These are phyloP conservation scores for Fusarium nodosum DNA, from an alignment of 2,329 filamentous ascomycete genomes.

Conservation along the genomic window DNA sequence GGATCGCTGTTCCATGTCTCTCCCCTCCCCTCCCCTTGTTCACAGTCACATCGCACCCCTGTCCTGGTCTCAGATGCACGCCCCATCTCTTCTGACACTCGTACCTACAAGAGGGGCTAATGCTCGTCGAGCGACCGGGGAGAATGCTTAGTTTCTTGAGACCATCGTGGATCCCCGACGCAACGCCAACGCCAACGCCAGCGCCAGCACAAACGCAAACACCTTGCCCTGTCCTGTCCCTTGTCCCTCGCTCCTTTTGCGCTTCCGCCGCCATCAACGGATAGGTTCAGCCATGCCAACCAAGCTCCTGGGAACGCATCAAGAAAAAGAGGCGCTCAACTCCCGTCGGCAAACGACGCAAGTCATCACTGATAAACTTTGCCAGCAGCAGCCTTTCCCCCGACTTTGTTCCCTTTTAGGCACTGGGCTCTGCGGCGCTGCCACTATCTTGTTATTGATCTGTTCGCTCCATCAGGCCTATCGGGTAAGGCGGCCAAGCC, in stretches of 20 bases:
- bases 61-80: conserved; percentile 31
- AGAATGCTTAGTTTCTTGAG: conserved; percentile 34
- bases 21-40: not conserved
- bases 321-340: conserved; percentile 48
- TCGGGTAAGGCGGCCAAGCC: conserved; percentile 43
- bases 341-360: conserved; percentile 44
- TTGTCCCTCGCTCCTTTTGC: conserved; percentile 37
- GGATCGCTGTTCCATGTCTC: conserved; percentile 28
- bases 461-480: conserved; percentile 34
- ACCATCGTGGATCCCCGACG: conserved; percentile 43
- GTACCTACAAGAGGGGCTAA: conserved; percentile 11
- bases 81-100: conserved; percentile 31
- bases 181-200: conserved; percentile 10
- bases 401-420: conserved; percentile 29
- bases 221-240: not conserved
- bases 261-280: conserved; percentile 53
- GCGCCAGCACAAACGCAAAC: not conserved
- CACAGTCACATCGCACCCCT: conserved; percentile 5
- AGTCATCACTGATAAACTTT: conserved; percentile 39
- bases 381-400: conserved; percentile 37
- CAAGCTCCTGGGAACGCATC: conserved; percentile 51
- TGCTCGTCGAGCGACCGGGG: conserved; percentile 26
- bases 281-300: conserved; percentile 55
- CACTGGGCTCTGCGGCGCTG: conserved; percentile 19
- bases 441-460: conserved; percentile 27